phyloP scores from a whole-genome alignment of 108 stramenopile species.

The Nannochloropsis granulata region DNA sequence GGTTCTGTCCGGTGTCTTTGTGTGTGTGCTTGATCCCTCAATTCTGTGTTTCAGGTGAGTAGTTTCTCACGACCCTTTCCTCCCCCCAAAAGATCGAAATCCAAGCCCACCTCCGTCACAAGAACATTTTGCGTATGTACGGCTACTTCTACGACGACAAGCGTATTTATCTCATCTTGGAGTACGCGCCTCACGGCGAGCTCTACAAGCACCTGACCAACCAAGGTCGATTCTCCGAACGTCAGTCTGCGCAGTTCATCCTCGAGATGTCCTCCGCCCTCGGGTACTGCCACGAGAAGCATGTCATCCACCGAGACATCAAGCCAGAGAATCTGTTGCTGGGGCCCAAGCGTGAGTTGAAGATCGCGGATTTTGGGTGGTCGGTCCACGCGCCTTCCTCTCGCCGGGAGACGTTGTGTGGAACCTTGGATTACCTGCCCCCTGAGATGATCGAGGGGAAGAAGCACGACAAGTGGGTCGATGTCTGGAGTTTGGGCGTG shows the following conservation, averaged over 20 bases:
- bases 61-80: background rate
- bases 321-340: constrained; percentile 96
- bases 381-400: constrained; percentile 69
- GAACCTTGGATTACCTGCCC: constrained; percentile 90
- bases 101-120: constrained; percentile 78
- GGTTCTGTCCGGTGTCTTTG: background rate
- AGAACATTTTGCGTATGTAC: constrained; percentile 68
- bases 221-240: constrained; percentile 57
- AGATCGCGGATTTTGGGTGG: constrained; percentile 99
- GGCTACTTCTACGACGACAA: constrained; percentile 95
- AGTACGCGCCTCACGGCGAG: constrained; percentile 85
- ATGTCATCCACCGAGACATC: constrained; percentile 97
- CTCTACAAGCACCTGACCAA: constrained; percentile 74
- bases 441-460: constrained; percentile 87
- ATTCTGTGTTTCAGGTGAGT: background rate
- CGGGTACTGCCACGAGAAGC: constrained; percentile 79
- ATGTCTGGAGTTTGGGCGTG: constrained; percentile 48
- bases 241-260: constrained; percentile 63
- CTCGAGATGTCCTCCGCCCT: constrained; percentile 65
- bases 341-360: constrained; percentile 74
- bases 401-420: constrained; percentile 81
- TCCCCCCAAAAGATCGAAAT: constrained; percentile 55
- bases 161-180: constrained; percentile 90
- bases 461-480: constrained; percentile 28
- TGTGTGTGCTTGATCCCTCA: too few relatives aligned